A percentile compares a stretch with the other conserved stretches of the same genome.
Evolutionary conservation across 805 yeast genomes (phyloP).

Genomic region (Hanseniaspora lindneri): DNA sequence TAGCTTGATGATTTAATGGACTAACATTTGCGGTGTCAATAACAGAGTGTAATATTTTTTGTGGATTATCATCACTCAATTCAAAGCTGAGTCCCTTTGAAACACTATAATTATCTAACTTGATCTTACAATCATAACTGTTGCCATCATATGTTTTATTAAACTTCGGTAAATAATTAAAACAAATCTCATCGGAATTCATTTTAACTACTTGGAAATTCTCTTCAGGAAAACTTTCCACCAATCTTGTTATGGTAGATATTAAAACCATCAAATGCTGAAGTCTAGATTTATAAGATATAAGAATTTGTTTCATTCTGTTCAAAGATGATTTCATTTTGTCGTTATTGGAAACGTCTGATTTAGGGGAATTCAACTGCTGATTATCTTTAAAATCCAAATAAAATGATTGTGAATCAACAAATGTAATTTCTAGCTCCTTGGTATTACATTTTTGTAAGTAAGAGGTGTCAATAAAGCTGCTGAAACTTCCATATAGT

Average conservation of each 20-base stretch:
- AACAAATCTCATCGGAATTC: constrained; percentile 28
- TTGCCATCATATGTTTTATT: constrained; percentile 8
- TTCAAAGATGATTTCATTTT: constrained; percentile 5
- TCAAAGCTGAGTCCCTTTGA: constrained; percentile 20
- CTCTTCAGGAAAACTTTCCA: constrained; percentile 27
- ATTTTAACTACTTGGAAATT: constrained; percentile 26
- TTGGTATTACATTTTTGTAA: constrained; percentile 1
- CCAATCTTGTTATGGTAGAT: constrained; percentile 28
- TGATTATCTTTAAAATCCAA: not conserved
- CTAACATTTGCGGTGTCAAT: constrained; percentile 22
- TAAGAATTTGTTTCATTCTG: constrained; percentile 7
- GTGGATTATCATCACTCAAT: constrained; percentile 28
- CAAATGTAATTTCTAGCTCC: constrained; percentile 5
- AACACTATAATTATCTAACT: constrained; percentile 1
- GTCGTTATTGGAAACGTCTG: not conserved
- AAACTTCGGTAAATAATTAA: constrained; percentile 26
- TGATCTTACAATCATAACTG: constrained; percentile 27
- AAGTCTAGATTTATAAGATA: constrained; percentile 24
- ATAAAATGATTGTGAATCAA: constrained; percentile 10
- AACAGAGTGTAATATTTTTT: constrained; percentile 27
- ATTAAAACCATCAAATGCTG: constrained; percentile 28
- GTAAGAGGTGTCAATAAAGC: constrained; percentile 8
- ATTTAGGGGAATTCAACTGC: not conserved
- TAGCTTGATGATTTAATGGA: constrained; percentile 25
- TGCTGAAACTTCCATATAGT: constrained; percentile 15